phyloP scores from a whole-genome alignment of 768 basidiomycete species.

The Fomitopsis serialis region DNA sequence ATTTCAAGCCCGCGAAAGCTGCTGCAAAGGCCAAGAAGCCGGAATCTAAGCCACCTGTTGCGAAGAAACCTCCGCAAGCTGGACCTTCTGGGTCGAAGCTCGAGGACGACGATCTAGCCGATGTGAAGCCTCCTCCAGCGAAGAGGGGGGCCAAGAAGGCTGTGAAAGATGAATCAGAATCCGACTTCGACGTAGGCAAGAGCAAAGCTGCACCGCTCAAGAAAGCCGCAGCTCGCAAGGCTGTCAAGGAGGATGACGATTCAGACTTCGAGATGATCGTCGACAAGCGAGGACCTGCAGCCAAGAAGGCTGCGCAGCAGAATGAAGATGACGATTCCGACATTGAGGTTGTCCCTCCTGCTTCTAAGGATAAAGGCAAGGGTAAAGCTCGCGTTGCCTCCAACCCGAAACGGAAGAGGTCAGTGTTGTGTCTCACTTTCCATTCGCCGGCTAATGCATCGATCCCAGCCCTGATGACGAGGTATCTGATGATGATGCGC shows the following conservation, averaged over 20 bases:
- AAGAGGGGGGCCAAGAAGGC: constrained; percentile 30
- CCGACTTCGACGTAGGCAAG: constrained; percentile 36
- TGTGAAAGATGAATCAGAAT: constrained; percentile 36
- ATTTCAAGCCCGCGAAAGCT: constrained; percentile 49
- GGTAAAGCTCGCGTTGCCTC: constrained; percentile 37
- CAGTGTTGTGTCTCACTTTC: neutral
- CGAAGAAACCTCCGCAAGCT: constrained; percentile 26
- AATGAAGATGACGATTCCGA: constrained; percentile 40
- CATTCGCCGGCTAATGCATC: neutral
- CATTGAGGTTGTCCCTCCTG: constrained; percentile 25
- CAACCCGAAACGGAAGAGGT: constrained; percentile 65
- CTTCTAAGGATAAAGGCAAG: constrained; percentile 34
- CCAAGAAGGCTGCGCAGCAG: constrained; percentile 26
- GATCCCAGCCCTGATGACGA: constrained; percentile 28
- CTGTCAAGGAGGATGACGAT: constrained; percentile 14
- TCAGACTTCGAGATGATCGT: constrained; percentile 20
- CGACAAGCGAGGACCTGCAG: constrained; percentile 5
- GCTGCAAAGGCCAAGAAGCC: constrained; percentile 30
- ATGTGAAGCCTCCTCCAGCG: constrained; percentile 26
- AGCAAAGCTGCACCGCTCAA: constrained; percentile 31
- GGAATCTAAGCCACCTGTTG: constrained; percentile 22
- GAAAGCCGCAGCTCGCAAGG: constrained; percentile 12
- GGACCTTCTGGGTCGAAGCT: constrained; percentile 37
- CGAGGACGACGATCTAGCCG: constrained; percentile 41
- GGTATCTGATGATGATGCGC: constrained; percentile 32